Evolutionary conservation across 1,284 basidiomycete species (phyloP).

Genomic region (Ganoderma leucocontextum): DNA sequence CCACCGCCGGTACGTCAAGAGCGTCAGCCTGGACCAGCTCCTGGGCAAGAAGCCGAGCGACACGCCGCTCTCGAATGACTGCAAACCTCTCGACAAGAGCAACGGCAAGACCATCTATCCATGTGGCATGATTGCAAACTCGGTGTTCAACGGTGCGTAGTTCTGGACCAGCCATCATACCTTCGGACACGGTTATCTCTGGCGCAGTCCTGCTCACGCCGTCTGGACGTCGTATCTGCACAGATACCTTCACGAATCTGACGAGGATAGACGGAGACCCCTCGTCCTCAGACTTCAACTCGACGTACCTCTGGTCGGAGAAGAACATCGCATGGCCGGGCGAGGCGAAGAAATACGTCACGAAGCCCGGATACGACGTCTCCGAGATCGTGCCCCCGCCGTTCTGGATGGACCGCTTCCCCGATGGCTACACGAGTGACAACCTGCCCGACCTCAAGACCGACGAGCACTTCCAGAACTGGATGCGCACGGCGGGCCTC

Average conservation of each 20-base stretch:
- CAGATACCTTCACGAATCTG: conserved; percentile 84
- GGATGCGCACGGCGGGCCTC: conserved; percentile 98
- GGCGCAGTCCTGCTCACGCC: background rate
- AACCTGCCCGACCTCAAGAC: conserved; percentile 76
- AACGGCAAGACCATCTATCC: conserved; percentile 81
- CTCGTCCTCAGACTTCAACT: conserved; percentile 48
- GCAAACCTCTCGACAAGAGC: conserved; percentile 81
- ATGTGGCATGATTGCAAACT: conserved; percentile 98
- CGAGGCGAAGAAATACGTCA: conserved; percentile 89
- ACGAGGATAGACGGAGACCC: conserved; percentile 50
- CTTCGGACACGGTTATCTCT: conserved; percentile 7
- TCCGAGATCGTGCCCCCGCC: conserved; percentile 89
- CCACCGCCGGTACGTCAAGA: conserved; percentile 97
- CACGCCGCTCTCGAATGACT: conserved; percentile 74
- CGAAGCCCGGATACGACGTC: conserved; percentile 64
- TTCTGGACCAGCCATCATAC: background rate
- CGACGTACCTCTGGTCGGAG: conserved; percentile 81
- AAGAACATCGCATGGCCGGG: conserved; percentile 94
- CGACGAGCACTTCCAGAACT: conserved; percentile 98
- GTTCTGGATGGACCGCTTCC: conserved; percentile 84
- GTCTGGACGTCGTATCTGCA: background rate
- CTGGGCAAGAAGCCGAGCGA: conserved; percentile 72
- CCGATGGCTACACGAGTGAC: conserved; percentile 75
- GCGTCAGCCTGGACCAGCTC: conserved; percentile 87
- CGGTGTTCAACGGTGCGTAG: conserved; percentile 88